Base-by-base conservation (phyloP, 495 filamentous ascomycete species). In the Hypoxylon perforatum region DNA sequence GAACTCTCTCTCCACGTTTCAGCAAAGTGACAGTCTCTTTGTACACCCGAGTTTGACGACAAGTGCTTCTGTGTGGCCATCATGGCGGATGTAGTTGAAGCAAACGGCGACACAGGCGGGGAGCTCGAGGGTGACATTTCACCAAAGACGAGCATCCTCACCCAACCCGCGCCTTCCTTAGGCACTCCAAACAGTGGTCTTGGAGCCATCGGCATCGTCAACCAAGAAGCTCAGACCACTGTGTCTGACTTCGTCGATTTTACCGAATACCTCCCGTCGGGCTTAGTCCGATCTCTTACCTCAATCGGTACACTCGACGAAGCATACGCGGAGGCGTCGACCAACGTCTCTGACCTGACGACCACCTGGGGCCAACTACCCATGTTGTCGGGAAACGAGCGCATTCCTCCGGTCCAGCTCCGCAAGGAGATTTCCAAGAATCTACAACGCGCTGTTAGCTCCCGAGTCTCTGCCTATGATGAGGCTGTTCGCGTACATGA, bases 191-290 rank as follows among this genome's bases (percentile, higher is more conserved):
- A 63, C 60, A 74, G 71, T 52, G 59, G 61, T 42, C 71, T 77
- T 19, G 71, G 70, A 30, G 66, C 76, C 0, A 71, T 81, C 44
- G 64, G 59, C 49, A 71, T 80, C 66, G 79, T 86, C 38, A 93
- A 99, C 70, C 94, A 94, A 17, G 95, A 99, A 78, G 91, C 92
- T n/a, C 92, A 96, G 65, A 90, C 93, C 8, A 95, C 92, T 54
- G 90, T 97, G 14, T 94, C 91, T 63, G 95, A 99, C 79, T 99
- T 93, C 76, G 89, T 97, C 69, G 95, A 97, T 77, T 96, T 88
- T 76, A 97, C 95, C 64, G 95, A 99, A 80, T 96, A 95, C 80
- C 91, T 98, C 17, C 94, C 95, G 14, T 90, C 93, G 28, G 96
- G 98, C 77, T 87, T 98, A 61, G 85, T 89, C 59, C 92, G 95